These are phyloP conservation scores for Annulohypoxylon maeteangense DNA, from an alignment of 495 filamentous ascomycete species.

Conservation along the genomic window DNA sequence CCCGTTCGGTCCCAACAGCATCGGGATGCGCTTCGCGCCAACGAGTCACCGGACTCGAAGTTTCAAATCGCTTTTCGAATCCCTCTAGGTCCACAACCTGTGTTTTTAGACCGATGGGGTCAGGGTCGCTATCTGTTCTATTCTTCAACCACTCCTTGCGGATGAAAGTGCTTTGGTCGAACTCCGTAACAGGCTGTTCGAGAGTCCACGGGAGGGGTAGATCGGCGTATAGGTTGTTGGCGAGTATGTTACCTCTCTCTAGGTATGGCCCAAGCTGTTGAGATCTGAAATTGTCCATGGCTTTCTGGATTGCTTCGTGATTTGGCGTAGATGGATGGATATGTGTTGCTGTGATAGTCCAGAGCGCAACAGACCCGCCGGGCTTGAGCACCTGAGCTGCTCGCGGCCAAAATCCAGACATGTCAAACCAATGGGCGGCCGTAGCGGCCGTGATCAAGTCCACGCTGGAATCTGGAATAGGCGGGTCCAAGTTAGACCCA, in stretches of 20 bases:
- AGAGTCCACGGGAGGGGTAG: conserved; percentile 10
- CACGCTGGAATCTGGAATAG: neutral
- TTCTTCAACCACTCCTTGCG: conserved; percentile 9
- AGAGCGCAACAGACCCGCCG: conserved; percentile 18
- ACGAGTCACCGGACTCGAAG: conserved; percentile 9
- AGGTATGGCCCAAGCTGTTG: neutral
- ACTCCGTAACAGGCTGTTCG: neutral
- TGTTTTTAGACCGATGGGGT: neutral
- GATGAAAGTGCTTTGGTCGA: conserved; percentile 3
- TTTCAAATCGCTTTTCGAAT: conserved; percentile 8
- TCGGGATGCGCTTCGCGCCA: conserved; percentile 14
- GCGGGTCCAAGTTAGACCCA: conserved; percentile 7
- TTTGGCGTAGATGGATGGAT: conserved; percentile 10
- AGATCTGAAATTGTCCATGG: neutral
- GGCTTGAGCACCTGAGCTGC: conserved; percentile 21
- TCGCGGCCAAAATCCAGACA: conserved; percentile 15
- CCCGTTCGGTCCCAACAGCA: neutral
- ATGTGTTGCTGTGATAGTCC: neutral
- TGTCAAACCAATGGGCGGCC: conserved; percentile 19
- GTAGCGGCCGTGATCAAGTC: conserved; percentile 22
- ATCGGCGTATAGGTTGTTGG: neutral
- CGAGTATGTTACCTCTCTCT: neutral
- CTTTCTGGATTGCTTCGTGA: neutral
- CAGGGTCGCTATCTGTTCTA: neutral
- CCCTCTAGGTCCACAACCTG: neutral